These are phyloP conservation scores for Pseudocercospora fijiensis DNA, from an alignment of 2,329 filamentous ascomycete species.

Conservation along the genomic window DNA sequence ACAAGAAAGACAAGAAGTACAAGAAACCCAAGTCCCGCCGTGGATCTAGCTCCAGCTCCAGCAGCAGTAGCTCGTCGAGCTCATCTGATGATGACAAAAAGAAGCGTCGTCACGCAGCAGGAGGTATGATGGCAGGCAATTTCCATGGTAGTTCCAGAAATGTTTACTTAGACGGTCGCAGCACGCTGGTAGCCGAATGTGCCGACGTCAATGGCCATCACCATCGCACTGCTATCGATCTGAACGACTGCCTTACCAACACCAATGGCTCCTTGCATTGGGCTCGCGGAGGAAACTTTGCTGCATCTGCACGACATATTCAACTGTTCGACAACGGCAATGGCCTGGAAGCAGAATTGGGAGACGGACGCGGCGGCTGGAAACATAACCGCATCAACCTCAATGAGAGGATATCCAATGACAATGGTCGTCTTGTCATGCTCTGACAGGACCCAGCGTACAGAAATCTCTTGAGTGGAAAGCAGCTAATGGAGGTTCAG, in stretches of 20 bases:
- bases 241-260: conserved; percentile 44
- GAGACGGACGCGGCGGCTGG: conserved; percentile 39
- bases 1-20: conserved; percentile 39
- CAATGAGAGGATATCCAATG: conserved; percentile 44
- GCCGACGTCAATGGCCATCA: conserved; percentile 36
- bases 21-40: conserved; percentile 23
- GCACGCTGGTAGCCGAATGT: conserved; percentile 42
- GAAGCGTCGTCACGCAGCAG: conserved; percentile 21
- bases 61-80: conserved; percentile 27
- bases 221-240: conserved; percentile 37
- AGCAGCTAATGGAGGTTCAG: neutral
- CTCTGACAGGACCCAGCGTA: conserved; percentile 19
- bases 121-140: conserved; percentile 37
- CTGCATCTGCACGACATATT: conserved; percentile 36
- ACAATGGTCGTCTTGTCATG: conserved; percentile 40
- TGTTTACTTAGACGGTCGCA: conserved; percentile 39
- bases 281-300: conserved; percentile 42
- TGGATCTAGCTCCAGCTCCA: conserved; percentile 18
- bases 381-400: conserved; percentile 36
- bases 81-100: conserved; percentile 21
- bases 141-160: conserved; percentile 39
- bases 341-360: conserved; percentile 41
- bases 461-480: neutral
- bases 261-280: conserved; percentile 40
- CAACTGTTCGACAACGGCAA: conserved; percentile 36